Base-by-base conservation (phyloP, 306 rosid species). In the Calophaca sinica region DNA sequence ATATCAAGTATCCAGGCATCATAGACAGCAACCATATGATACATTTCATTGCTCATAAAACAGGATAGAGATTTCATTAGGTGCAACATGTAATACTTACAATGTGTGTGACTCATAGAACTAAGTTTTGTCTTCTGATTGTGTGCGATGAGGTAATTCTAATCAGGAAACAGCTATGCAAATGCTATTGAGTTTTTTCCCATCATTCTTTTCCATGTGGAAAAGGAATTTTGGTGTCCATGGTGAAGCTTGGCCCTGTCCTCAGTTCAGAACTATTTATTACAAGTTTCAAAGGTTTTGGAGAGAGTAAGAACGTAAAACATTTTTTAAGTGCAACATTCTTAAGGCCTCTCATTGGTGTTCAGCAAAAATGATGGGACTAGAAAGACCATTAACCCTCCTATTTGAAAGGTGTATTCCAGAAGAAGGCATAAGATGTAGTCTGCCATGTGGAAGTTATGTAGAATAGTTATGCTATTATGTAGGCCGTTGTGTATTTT, bases 31-130 rank as follows among this genome's bases (percentile, higher is more conserved):
- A 65, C 41, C 59, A 32, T 68, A 44, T n/a, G 28, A 49, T 69
- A 61, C 36, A 68, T 74, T 68, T 67, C 51, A 77, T 55, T 41
- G 52, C 75, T 58, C 72, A 54, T 31, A 61, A 73, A 57, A 15
- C 13, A 7, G 5, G 48, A 32, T 26, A 31, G 39, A 75, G 46
- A 76, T 29, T 55, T 36, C 9, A 48, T 49, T 20, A 46, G 29
- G 68, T 38, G 48, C 4, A 53, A 55, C 13, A 62, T 36, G 44
- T 48, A 70, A 38, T n/a, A 31, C 20, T 59, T 32, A 62, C 51
- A 51, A 50, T 55, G 26, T 26, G 63, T 46, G 45, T 10, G 75
- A 73, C 29, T 58, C 33, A 51, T 12, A n/a, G 62, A 55, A 59
- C 11, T 45, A 29, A 54, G 4, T 74, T 57, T 39, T 49, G n/a